Conservation (phyloP, 768 basidiomycete species). For the Hysterangium stoloniferum region DNA sequence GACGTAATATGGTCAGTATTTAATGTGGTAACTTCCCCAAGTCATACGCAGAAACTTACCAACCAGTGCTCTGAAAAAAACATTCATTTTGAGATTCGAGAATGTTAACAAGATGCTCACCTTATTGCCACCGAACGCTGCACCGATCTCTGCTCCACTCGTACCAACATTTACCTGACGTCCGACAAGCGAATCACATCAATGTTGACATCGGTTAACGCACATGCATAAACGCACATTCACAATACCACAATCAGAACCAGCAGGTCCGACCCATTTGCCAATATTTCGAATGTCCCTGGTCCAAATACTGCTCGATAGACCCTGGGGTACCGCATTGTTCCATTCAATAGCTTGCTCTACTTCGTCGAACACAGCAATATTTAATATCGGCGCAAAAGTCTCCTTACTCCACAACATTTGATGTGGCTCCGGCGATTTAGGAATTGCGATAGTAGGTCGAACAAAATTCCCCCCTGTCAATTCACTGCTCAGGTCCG, state of each 20-base stretch:
- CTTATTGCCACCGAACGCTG: conserved; percentile 94
- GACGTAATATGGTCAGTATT: no score
- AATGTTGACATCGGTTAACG: neutral
- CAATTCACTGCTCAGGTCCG: conserved; percentile 30
- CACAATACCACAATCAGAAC: conserved; percentile 88
- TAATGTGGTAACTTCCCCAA: no score
- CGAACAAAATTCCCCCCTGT: conserved; percentile 78
- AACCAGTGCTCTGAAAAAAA: conserved; percentile 63
- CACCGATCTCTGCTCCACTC: conserved; percentile 68
- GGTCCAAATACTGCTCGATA: conserved; percentile 90
- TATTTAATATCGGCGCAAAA: conserved; percentile 86
- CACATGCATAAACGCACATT: conserved; percentile 60
- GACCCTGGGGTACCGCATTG: conserved; percentile 84
- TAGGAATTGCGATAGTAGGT: conserved; percentile 76
- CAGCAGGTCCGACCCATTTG: conserved; percentile 86
- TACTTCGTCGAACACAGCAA: conserved; percentile 77
- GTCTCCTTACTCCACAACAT: conserved; percentile 72
- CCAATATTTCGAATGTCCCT: conserved; percentile 76
- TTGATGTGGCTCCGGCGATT: conserved; percentile 43
- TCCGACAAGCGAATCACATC: neutral
- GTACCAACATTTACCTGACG: conserved; percentile 57
- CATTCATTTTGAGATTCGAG: neutral
- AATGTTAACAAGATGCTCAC: conserved; percentile 29
- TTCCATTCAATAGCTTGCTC: conserved; percentile 87
- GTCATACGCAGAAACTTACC: conserved; percentile 47